A percentile compares a stretch with the other conserved stretches of the same genome.
These are phyloP conservation scores for Vanrija humicola DNA, from an alignment of 1,284 basidiomycete genomes.

Conservation along the genomic window DNA sequence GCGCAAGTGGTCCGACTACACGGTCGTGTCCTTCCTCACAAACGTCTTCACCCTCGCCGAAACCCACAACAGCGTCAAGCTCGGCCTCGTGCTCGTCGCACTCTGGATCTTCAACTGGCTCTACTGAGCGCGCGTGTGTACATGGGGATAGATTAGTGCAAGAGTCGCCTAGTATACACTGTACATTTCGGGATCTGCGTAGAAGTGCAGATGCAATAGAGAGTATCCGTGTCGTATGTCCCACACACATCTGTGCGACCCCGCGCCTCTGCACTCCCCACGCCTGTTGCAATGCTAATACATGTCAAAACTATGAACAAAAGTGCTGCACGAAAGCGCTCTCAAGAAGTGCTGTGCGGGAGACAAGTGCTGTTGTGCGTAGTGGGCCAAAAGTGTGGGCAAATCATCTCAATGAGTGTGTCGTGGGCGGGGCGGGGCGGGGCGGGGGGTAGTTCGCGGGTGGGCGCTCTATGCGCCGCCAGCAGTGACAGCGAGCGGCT, in stretches of 20 bases:
- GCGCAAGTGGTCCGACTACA: conserved; percentile 27
- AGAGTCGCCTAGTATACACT: not conserved
- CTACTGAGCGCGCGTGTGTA: conserved; percentile 23
- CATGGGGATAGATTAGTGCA: not conserved
- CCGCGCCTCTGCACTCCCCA: too few relatives aligned
- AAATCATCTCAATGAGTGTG: not conserved
- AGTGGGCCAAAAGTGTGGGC: not conserved
- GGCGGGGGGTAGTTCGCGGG: too few relatives aligned
- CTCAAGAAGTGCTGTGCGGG: too few relatives aligned
- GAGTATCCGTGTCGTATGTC: too few relatives aligned
- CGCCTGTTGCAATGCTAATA: not conserved
- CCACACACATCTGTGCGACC: too few relatives aligned
- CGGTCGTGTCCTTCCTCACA: conserved; percentile 22
- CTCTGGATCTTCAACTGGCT: conserved; percentile 49
- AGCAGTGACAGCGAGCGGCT: not conserved
- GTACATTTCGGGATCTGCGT: not conserved
- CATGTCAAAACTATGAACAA: not conserved
- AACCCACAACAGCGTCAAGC: conserved; percentile 38
- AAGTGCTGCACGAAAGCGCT: not conserved
- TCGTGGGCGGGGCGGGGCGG: not conserved
- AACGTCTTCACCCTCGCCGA: conserved; percentile 36
- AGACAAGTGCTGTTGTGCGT: not conserved
- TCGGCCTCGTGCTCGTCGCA: conserved; percentile 40
- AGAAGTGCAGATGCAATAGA: too few relatives aligned
- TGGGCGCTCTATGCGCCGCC: not conserved